These are phyloP conservation scores for Cladosporium velox DNA, from an alignment of 2,329 filamentous ascomycete genomes.

Conservation along the genomic window DNA sequence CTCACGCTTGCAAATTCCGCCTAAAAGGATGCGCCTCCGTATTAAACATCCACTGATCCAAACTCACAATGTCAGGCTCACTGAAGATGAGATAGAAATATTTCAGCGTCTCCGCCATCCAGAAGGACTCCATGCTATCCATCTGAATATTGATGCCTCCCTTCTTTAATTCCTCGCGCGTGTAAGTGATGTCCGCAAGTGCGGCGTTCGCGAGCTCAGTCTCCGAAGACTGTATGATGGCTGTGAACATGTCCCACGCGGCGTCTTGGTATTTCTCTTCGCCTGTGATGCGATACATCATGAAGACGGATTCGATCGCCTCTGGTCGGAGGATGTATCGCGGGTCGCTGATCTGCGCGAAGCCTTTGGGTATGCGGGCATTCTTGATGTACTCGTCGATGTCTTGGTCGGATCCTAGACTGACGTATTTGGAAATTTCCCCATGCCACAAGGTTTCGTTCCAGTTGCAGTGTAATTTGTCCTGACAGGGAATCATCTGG, in stretches of 20 bases:
- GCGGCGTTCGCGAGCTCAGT: constrained; percentile 51
- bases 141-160: constrained; percentile 30
- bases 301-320: constrained; percentile 63
- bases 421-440: constrained; percentile 34
- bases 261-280: constrained; percentile 49
- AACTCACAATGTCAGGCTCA: constrained; percentile 44
- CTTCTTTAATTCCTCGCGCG: constrained; percentile 40
- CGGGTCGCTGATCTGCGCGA: constrained; percentile 46
- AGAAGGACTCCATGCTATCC: constrained; percentile 54
- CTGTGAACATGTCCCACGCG: constrained; percentile 55
- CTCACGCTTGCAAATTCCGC: constrained; percentile 21
- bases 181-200: constrained; percentile 44
- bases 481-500: constrained; percentile 53
- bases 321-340: constrained; percentile 56
- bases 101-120: constrained; percentile 53
- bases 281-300: constrained; percentile 62
- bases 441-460: constrained; percentile 55
- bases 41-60: constrained; percentile 54
- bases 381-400: constrained; percentile 40
- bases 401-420: constrained; percentile 29
- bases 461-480: constrained; percentile 51
- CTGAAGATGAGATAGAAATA: constrained; percentile 53
- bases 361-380: constrained; percentile 46
- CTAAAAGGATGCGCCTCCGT: constrained; percentile 54
- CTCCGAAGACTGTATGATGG: constrained; percentile 45